phyloP scores from a whole-genome alignment of 148 eudicot genomes.

The Arctostaphylos glauca region DNA sequence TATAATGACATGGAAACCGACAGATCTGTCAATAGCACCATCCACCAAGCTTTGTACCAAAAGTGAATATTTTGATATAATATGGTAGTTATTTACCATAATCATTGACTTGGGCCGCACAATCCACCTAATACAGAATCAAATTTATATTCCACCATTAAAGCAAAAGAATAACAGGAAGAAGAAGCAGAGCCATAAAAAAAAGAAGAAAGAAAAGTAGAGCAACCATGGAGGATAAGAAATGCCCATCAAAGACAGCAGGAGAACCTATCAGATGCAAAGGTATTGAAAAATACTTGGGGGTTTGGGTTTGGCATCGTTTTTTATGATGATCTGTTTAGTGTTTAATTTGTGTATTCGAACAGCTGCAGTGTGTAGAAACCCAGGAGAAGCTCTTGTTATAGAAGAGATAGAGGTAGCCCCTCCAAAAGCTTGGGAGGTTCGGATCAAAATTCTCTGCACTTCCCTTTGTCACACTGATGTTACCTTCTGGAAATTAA shows the following conservation, averaged over 20 bases:
- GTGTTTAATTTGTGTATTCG: not conserved
- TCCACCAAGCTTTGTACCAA: not conserved
- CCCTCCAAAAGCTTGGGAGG: conserved; percentile 65
- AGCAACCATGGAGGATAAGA: conserved; percentile 17
- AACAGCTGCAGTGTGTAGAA: conserved; percentile 71
- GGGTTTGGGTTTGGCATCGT: not conserved
- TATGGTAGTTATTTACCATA: not conserved
- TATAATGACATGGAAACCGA: not conserved
- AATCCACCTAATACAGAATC: not conserved
- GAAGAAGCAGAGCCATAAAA: too few relatives aligned
- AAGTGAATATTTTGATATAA: not conserved
- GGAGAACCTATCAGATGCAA: conserved; percentile 60
- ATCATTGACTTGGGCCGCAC: not conserved
- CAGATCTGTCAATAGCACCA: not conserved
- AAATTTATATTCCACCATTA: not conserved
- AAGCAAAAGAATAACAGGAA: too few relatives aligned
- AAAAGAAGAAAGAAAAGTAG: not conserved
- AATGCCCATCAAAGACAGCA: conserved; percentile 21
- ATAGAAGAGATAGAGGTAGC: conserved; percentile 71
- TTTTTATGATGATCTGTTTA: not conserved
- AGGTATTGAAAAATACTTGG: conserved; percentile 21
- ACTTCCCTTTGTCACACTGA: conserved; percentile 77
- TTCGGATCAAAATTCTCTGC: conserved; percentile 66
- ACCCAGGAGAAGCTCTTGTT: conserved; percentile 55
- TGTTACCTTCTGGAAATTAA: conserved; percentile 65